These are phyloP conservation scores for Lagerstroemia speciosa DNA, from an alignment of 345 rosid genomes.

Conservation along the genomic window DNA sequence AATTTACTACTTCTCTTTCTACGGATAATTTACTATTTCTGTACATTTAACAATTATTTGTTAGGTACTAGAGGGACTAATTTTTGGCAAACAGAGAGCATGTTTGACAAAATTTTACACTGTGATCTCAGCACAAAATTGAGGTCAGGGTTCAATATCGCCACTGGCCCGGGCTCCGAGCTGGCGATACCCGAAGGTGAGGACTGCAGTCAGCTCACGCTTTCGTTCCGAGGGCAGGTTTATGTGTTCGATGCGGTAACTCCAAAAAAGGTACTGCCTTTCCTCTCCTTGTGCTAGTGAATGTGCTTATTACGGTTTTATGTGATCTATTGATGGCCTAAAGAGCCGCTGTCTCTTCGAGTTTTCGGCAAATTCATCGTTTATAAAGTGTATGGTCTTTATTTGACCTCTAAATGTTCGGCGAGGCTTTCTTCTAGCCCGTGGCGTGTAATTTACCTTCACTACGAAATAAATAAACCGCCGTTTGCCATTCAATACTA, in stretches of 20 bases:
- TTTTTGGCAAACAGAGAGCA: too few relatives aligned
- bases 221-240: constrained; percentile 15
- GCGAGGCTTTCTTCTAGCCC: not conserved
- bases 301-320: not conserved
- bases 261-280: constrained; percentile 5
- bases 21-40: too few relatives aligned
- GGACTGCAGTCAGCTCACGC: constrained; percentile 12
- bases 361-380: not conserved
- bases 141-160: too few relatives aligned
- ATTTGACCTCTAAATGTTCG: not conserved
- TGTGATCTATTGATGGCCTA: not conserved
- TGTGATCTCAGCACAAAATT: too few relatives aligned
- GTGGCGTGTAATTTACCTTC: not conserved
- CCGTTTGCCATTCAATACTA: not conserved
- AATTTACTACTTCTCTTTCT: too few relatives aligned
- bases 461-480: not conserved
- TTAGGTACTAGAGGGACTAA: too few relatives aligned
- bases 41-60: too few relatives aligned
- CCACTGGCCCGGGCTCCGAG: not conserved
- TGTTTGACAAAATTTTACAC: too few relatives aligned
- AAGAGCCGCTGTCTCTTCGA: not conserved
- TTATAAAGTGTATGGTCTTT: not conserved
- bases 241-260: constrained; percentile 13
- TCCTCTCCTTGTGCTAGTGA: not conserved
- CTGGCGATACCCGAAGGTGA: constrained; percentile 2